Conservation (phyloP, 345 rosid species). For the Syzygium grande region DNA sequence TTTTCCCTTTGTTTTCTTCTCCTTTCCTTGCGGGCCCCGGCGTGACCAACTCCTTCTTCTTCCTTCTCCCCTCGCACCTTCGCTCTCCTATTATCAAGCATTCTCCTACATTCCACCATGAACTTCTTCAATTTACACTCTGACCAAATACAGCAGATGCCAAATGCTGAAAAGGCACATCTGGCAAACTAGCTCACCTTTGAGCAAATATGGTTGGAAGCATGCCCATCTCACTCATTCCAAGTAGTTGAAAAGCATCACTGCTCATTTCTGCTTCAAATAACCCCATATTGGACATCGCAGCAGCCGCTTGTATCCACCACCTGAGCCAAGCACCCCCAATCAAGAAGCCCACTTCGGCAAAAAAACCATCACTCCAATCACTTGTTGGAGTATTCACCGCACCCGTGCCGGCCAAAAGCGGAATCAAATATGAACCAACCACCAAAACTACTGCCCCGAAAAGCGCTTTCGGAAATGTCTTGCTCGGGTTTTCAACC, state of each 20-base stretch:
- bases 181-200: conserved; percentile 27
- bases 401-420: conserved; percentile 82
- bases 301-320: conserved; percentile 96
- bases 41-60: no score
- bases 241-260: conserved; percentile 89
- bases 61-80: no score
- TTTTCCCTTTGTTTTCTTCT: no score
- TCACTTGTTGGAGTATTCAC: conserved; percentile 35
- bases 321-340: conserved; percentile 87
- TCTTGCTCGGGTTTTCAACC: conserved; percentile 70
- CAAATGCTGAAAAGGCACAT: background rate
- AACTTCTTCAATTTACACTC: background rate
- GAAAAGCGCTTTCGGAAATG: conserved; percentile 80
- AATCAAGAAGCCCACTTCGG: conserved; percentile 81
- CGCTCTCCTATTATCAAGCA: background rate
- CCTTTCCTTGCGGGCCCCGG: no score
- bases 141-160: background rate
- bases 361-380: conserved; percentile 93
- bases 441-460: conserved; percentile 79
- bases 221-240: conserved; percentile 93
- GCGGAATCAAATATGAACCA: conserved; percentile 66
- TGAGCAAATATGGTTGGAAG: conserved; percentile 67
- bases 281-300: conserved; percentile 86
- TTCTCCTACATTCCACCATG: background rate
- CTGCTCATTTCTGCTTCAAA: conserved; percentile 97